Conservation (phyloP, 2,329 filamentous ascomycete genomes). For the Periconia digitata region DNA sequence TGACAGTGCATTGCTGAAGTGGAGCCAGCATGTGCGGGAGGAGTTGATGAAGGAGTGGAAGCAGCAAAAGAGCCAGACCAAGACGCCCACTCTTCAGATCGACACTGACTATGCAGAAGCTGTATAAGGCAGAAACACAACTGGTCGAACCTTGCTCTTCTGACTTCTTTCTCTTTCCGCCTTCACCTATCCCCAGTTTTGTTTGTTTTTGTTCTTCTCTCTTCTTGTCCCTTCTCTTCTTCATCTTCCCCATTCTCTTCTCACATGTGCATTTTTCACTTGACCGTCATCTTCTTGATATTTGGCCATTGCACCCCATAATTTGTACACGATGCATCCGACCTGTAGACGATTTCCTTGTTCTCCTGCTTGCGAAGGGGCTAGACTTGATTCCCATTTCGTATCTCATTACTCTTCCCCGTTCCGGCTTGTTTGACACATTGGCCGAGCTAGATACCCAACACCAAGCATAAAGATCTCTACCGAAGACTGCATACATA, state of each 20-base stretch:
- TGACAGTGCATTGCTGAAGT: conserved; percentile 78
- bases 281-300: background rate
- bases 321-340: conserved; percentile 24
- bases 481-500: too few species aligned
- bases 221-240: too few species aligned
- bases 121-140: background rate
- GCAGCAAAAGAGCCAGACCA: conserved; percentile 42
- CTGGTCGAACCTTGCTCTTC: background rate
- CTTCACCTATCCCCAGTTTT: too few species aligned
- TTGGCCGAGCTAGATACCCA: background rate
- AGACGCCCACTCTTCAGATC: conserved; percentile 43
- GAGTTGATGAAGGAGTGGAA: conserved; percentile 77
- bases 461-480: background rate
- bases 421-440: background rate
- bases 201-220: too few species aligned
- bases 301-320: conserved; percentile 5
- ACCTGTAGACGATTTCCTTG: conserved; percentile 13
- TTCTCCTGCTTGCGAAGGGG: background rate
- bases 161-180: conserved; percentile 29
- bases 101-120: conserved; percentile 36
- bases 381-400: background rate
- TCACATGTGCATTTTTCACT: background rate
- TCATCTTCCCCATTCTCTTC: too few species aligned
- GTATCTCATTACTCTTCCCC: background rate
- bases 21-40: conserved; percentile 79